phyloP scores from a whole-genome alignment of 23 red algal species.

The Gracilaria vermiculophylla region DNA sequence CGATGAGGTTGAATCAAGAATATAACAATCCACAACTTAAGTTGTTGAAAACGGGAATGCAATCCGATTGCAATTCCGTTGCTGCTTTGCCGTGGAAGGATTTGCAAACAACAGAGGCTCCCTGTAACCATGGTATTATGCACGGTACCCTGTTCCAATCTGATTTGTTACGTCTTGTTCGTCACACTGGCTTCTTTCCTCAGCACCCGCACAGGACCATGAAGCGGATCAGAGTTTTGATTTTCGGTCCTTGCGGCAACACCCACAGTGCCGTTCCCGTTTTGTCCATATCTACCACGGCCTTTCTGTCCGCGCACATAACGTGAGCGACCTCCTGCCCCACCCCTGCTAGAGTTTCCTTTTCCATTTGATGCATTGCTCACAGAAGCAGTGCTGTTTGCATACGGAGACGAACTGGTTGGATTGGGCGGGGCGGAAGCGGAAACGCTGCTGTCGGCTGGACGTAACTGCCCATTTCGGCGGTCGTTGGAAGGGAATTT shows the following conservation, averaged over 20 bases:
- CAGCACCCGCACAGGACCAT: conserved; percentile 41
- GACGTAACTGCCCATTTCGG: conserved; percentile 7
- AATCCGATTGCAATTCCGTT: neutral
- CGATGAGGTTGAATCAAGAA: neutral
- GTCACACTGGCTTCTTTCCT: conserved; percentile 42
- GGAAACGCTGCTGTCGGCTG: neutral
- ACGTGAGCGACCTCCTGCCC: neutral
- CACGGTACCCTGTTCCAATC: conserved; percentile 3
- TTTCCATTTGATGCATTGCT: neutral
- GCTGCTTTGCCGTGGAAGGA: neutral
- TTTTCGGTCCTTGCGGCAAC: neutral
- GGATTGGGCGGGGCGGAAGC: neutral
- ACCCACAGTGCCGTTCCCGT: neutral
- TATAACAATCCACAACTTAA: neutral
- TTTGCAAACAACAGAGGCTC: neutral
- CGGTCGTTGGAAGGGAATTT: neutral
- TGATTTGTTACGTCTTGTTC: conserved; percentile 53
- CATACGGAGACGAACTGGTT: neutral
- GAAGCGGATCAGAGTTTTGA: neutral
- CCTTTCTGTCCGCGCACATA: conserved; percentile 13
- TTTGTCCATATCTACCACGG: conserved; percentile 1
- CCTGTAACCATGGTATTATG: neutral
- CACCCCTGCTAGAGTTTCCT: neutral
- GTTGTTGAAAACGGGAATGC: neutral
- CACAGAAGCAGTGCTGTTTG: neutral